phyloP scores from a whole-genome alignment of 805 yeast species.

The Priceomyces fermenticarens region DNA sequence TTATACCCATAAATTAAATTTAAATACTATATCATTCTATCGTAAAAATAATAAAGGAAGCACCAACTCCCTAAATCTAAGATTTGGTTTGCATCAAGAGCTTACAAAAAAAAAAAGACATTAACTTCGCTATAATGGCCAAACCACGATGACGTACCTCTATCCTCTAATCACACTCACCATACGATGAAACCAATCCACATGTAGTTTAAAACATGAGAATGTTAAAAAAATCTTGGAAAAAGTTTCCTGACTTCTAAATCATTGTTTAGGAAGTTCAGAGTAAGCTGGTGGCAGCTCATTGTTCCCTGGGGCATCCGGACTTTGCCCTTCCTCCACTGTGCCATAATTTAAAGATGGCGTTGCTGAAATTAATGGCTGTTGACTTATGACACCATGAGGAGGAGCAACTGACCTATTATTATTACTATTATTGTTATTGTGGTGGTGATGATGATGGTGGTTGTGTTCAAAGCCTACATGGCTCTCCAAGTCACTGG shows the following conservation, averaged over 20 bases:
- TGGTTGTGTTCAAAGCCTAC: conserved; percentile 5
- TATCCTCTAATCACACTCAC: neutral
- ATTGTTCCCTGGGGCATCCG: conserved; percentile 4
- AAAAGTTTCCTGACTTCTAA: neutral
- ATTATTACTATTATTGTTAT: conserved; percentile 6
- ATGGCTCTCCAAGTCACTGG: conserved; percentile 33
- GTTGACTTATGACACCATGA: conserved; percentile 6
- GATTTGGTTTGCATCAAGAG: too few species aligned
- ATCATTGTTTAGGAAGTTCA: conserved; percentile 19
- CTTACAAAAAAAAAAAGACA: too few species aligned
- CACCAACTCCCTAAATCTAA: too few species aligned
- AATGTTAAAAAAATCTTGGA: neutral
- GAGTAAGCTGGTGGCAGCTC: conserved; percentile 29
- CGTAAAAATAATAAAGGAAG: too few species aligned
- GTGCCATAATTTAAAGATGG: conserved; percentile 9
- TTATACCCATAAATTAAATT: too few species aligned
- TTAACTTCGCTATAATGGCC: too few species aligned
- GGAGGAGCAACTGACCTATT: neutral
- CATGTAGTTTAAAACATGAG: neutral
- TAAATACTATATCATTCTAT: too few species aligned
- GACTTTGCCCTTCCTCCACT: conserved; percentile 9
- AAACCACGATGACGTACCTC: too few species aligned
- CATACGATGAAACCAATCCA: neutral
- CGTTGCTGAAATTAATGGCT: conserved; percentile 8
- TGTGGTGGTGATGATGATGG: conserved; percentile 23